Evolutionary conservation across 805 yeast genomes (phyloP).

Genomic region (Blastobotrys attinorum): DNA sequence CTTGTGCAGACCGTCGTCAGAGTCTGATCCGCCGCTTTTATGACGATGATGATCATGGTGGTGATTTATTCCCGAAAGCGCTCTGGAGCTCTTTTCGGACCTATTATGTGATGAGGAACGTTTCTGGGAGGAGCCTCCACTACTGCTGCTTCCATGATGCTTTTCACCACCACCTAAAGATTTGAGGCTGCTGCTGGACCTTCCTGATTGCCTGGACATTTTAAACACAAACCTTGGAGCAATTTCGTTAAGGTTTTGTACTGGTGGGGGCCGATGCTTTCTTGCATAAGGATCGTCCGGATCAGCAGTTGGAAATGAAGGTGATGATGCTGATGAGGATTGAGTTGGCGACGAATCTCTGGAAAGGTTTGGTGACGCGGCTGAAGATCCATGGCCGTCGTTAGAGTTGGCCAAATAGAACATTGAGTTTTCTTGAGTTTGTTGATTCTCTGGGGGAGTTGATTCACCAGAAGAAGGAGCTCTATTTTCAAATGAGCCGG

Average conservation of each 20-base stretch:
- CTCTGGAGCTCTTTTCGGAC: neutral
- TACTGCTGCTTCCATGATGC: neutral
- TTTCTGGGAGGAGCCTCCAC: neutral
- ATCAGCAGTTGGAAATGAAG: slow-evolving; percentile 19
- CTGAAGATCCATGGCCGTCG: neutral
- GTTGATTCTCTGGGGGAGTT: neutral
- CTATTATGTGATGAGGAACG: neutral
- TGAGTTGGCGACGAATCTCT: slow-evolving; percentile 14
- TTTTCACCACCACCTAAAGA: slow-evolving; percentile 4
- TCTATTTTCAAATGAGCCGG: too few species aligned
- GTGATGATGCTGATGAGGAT: slow-evolving; percentile 6
- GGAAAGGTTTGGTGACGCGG: neutral
- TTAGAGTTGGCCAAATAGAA: slow-evolving; percentile 2
- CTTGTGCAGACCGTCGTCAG: slow-evolving; percentile 1
- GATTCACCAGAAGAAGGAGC: neutral
- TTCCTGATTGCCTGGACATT: slow-evolving; percentile 8
- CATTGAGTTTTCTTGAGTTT: neutral
- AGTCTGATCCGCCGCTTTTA: slow-evolving; percentile 1
- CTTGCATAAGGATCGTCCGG: slow-evolving; percentile 30
- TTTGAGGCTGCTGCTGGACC: slow-evolving; percentile 8
- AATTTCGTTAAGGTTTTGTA: slow-evolving; percentile 21
- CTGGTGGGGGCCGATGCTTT: slow-evolving; percentile 22
- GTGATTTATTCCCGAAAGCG: neutral
- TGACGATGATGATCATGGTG: too few species aligned
- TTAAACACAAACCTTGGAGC: slow-evolving; percentile 30